Conservation (phyloP, 192 early-diverging fungal species). For the Backusella westeae region DNA sequence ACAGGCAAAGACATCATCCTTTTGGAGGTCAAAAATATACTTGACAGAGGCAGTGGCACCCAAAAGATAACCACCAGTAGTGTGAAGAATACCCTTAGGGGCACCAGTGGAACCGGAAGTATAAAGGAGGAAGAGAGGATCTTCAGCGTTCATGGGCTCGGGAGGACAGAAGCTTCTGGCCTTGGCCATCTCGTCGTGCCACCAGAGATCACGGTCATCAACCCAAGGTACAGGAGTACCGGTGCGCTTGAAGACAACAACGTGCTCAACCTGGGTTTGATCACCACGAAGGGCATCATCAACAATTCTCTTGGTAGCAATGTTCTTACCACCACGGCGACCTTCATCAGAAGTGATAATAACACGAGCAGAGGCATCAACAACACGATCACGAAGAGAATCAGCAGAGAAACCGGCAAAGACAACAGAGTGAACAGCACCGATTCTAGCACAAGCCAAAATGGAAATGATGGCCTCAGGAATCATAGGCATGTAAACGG, state of each 20-base stretch:
- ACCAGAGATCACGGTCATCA: slow-evolving; percentile 84
- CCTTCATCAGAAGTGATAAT: slow-evolving; percentile 95
- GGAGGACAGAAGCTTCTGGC: slow-evolving; percentile 87
- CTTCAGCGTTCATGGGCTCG: slow-evolving; percentile 85
- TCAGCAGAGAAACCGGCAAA: slow-evolving; percentile 97
- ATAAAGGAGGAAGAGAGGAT: slow-evolving; percentile 96
- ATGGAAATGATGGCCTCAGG: slow-evolving; percentile 91
- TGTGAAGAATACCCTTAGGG: slow-evolving; percentile 94
- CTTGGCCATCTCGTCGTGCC: slow-evolving; percentile 84
- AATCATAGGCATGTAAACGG: slow-evolving; percentile 97
- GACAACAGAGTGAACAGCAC: slow-evolving; percentile 93
- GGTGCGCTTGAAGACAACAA: slow-evolving; percentile 90
- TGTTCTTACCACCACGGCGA: slow-evolving; percentile 83
- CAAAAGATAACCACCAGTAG: slow-evolving; percentile 91
- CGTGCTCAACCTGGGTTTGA: slow-evolving; percentile 70
- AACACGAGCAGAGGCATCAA: slow-evolving; percentile 75
- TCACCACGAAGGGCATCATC: slow-evolving; percentile 83
- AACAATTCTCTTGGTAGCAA: slow-evolving; percentile 89
- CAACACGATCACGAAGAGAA: slow-evolving; percentile 88
- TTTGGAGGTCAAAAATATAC: slow-evolving; percentile 93
- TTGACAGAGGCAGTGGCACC: slow-evolving; percentile 82
- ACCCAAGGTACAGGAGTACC: slow-evolving; percentile 76
- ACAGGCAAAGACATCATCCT: slow-evolving; percentile 86
- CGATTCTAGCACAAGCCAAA: slow-evolving; percentile 92
- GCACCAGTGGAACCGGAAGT: slow-evolving; percentile 89